Base-by-base conservation (phyloP, 2,329 filamentous ascomycete species). In the Stagonosporopsis chrysanthemi region DNA sequence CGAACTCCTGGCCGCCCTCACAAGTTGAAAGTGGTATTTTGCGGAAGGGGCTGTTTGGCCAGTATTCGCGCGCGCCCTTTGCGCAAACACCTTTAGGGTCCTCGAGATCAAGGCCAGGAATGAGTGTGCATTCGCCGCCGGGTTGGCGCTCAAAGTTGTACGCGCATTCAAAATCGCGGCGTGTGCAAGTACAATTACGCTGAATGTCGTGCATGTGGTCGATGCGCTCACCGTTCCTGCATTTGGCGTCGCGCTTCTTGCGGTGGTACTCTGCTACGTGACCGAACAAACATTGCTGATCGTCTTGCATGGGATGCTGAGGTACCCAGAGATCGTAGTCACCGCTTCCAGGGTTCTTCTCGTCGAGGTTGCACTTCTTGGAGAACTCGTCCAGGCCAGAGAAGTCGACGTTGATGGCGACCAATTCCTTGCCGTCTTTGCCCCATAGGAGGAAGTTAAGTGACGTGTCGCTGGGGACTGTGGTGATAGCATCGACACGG, bases 401-500 rank as follows among this genome's bases (percentile, higher is more conserved):
- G 73, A 99, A 99, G 78, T 99, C 95, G 7, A 99, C 75, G 64
- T 96, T 96, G 70, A 96, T 81, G 0, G 92, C 89, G 48, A 89
- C 84, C 17, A 92, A 77, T 54, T 86, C 80, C 19, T 71, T 74
- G 43, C 72, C 74, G 36, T 86, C 84, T 54, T 78, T 81, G 12
- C 89, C 91, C 96, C 95, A 99, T 19, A 99, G 81, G 19, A 99
- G 76, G 75, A 99, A 97, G 73, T 96, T 96, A 52, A 90, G 88
- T 19, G 93, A 96, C 6, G 88, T 91, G 69, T 97, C 95, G 23
- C 91, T 94, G 4, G 91, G 90, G 1, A 97, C 84, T 1, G 94
- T 97, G 0, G 92, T 92, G 62, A 99, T 90, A 68, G 95, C 90
- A 17, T 86, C 80, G 29, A 98, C 86, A 3, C 84, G 81, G 65